Conservation (phyloP, 225 moss, liverwort and hornwort genomes). For the Sphagnum tenellum region DNA sequence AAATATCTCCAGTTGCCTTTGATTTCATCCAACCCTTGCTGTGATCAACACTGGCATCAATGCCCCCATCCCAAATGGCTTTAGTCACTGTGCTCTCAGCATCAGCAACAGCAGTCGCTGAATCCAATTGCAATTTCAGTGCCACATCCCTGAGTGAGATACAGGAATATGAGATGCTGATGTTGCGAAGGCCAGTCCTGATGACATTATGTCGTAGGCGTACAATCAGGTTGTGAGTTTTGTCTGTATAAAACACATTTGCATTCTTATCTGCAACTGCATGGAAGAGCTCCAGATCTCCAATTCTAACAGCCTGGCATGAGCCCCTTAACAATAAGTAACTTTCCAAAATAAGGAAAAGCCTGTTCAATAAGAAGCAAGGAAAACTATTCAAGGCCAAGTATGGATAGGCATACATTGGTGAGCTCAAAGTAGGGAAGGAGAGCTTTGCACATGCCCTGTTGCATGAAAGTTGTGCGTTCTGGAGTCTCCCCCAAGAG, state of each 20-base stretch:
- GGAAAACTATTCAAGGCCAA: too few species aligned
- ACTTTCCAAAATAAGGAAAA: too few species aligned
- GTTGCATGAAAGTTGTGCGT: slow-evolving; percentile 94
- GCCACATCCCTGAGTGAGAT: slow-evolving; percentile 83
- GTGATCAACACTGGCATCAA: slow-evolving; percentile 87
- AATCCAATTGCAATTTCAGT: slow-evolving; percentile 80
- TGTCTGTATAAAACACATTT: slow-evolving; percentile 66
- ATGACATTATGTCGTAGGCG: slow-evolving; percentile 92
- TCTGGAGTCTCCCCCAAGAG: slow-evolving; percentile 96
- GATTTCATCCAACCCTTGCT: slow-evolving; percentile 95
- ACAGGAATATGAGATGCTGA: slow-evolving; percentile 92
- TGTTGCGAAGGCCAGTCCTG: slow-evolving; percentile 88
- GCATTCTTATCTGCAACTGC: slow-evolving; percentile 71
- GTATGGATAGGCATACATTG: slow-evolving; percentile 42
- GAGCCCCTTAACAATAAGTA: too few species aligned
- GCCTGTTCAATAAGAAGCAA: too few species aligned
- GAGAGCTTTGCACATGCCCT: slow-evolving; percentile 87
- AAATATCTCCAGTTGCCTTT: slow-evolving; percentile 92
- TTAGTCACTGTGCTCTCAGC: slow-evolving; percentile 94
- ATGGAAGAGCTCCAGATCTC: slow-evolving; percentile 86
- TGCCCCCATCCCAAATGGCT: slow-evolving; percentile 94
- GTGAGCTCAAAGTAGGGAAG: slow-evolving; percentile 93
- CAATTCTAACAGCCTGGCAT: slow-evolving; percentile 85
- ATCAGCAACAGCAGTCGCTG: slow-evolving; percentile 83
- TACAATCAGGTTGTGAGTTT: slow-evolving; percentile 92